Evolutionary conservation across 2,329 filamentous ascomycete genomes (phyloP).

Genomic region (Colletotrichum incanum): DNA sequence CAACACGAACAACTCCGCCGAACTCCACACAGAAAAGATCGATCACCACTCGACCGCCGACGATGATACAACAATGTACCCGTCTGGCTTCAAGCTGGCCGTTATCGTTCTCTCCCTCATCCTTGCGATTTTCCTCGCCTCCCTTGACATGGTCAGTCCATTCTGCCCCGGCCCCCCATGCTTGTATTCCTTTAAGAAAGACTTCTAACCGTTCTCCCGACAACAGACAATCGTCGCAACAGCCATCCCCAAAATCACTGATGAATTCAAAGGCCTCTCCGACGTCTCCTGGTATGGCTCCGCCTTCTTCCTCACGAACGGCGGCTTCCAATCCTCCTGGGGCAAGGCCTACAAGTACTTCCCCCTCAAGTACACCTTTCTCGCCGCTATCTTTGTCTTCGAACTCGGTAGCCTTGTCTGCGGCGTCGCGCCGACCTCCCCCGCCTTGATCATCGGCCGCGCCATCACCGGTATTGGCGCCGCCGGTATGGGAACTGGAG

Average conservation of each 20-base stretch:
- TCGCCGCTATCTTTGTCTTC: conserved; percentile 21
- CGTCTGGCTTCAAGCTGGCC: background rate
- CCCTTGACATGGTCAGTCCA: conserved; percentile 16
- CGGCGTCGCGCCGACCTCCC: conserved; percentile 10
- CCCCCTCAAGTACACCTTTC: conserved; percentile 50
- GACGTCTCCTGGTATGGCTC: conserved; percentile 65
- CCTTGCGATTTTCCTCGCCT: conserved; percentile 18
- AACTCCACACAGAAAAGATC: background rate
- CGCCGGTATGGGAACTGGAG: conserved; percentile 50
- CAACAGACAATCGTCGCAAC: conserved; percentile 59
- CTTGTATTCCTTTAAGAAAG: no score
- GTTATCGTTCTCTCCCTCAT: background rate
- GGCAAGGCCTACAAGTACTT: conserved; percentile 56
- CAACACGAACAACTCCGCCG: background rate
- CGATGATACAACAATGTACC: background rate
- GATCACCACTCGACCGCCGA: background rate
- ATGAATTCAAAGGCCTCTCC: conserved; percentile 54
- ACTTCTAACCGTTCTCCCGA: background rate
- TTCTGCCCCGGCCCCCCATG: no score
- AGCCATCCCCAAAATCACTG: conserved; percentile 60
- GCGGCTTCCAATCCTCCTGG: conserved; percentile 43
- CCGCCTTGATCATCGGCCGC: conserved; percentile 27
- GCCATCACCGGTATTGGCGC: conserved; percentile 30
- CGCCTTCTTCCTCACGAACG: conserved; percentile 55
- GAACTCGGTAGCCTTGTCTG: conserved; percentile 34